These are phyloP conservation scores for apple (Malus domestica) DNA, from an alignment of 306 rosid species.

Conservation along the genomic window DNA sequence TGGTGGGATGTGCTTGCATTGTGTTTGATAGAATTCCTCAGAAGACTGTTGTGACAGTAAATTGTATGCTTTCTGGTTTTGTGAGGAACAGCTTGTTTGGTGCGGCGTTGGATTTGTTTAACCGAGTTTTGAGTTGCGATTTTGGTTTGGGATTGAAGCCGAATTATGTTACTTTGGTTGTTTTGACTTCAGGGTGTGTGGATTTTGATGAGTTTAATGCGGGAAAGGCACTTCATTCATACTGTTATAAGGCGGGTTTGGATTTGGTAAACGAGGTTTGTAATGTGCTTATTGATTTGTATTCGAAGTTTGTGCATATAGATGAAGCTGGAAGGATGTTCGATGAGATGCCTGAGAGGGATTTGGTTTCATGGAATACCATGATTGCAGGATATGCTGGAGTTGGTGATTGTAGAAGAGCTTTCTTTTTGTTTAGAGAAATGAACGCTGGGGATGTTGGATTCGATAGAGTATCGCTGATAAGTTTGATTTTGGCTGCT, in stretches of 20 bases:
- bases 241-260: conserved; percentile 11
- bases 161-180: conserved; percentile 14
- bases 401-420: conserved; percentile 3
- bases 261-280: conserved; percentile 4
- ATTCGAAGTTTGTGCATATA: conserved; percentile 7
- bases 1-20: conserved; percentile 1
- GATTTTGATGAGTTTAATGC: conserved; percentile 4
- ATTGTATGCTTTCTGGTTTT: conserved; percentile 15
- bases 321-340: conserved; percentile 2
- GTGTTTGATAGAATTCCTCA: conserved; percentile 14
- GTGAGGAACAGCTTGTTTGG: neutral
- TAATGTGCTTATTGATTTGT: conserved; percentile 16
- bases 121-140: neutral
- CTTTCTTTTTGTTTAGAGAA: conserved; percentile 15
- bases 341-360: conserved; percentile 14
- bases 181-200: conserved; percentile 16
- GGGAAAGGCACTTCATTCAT: conserved; percentile 11
- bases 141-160: conserved; percentile 18
- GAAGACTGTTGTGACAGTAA: conserved; percentile 11
- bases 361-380: conserved; percentile 21
- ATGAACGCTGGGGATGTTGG: conserved; percentile 7
- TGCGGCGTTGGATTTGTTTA: conserved; percentile 11
- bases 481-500: conserved; percentile 12
- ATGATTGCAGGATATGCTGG: conserved; percentile 15
- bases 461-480: conserved; percentile 11